These are phyloP conservation scores for Cymbidium sinense DNA, from an alignment of 106 monocot genomes.

Conservation along the genomic window DNA sequence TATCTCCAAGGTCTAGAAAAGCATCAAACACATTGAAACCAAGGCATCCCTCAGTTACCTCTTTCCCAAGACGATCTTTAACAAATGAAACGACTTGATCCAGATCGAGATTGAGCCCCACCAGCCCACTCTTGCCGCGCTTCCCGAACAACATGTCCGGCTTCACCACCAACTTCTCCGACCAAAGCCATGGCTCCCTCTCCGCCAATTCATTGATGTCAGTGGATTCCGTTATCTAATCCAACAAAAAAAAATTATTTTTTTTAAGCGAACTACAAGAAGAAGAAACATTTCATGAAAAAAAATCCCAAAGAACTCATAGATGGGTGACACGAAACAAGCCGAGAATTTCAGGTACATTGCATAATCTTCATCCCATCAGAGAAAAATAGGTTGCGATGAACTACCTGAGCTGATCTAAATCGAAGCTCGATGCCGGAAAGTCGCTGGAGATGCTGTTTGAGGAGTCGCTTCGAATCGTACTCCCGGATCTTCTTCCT, in stretches of 20 bases:
- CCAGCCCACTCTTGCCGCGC: conserved; percentile 92
- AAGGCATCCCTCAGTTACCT: conserved; percentile 30
- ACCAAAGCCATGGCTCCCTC: conserved; percentile 74
- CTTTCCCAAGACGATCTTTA: conserved; percentile 68
- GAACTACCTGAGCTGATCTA: conserved; percentile 64
- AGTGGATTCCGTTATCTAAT: conserved; percentile 62
- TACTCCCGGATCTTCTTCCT: conserved; percentile 99
- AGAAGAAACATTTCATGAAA: no score
- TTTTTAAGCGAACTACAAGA: no score
- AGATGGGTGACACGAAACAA: no score
- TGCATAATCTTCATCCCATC: no score
- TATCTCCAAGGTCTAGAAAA: no score
- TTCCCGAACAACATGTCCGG: conserved; percentile 98
- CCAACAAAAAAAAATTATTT: neutral
- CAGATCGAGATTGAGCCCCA: conserved; percentile 77
- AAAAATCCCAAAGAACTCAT: no score
- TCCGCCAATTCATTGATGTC: conserved; percentile 61
- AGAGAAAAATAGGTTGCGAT: no score
- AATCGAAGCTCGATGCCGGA: conserved; percentile 71
- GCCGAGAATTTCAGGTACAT: no score
- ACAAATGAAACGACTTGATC: conserved; percentile 79
- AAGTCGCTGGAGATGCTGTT: conserved; percentile 74
- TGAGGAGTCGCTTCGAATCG: conserved; percentile 83
- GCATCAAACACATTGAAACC: no score
- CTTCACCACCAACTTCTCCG: conserved; percentile 82